Conservation (phyloP, 768 basidiomycete genomes). For the Suillus fuscotomentosus region DNA sequence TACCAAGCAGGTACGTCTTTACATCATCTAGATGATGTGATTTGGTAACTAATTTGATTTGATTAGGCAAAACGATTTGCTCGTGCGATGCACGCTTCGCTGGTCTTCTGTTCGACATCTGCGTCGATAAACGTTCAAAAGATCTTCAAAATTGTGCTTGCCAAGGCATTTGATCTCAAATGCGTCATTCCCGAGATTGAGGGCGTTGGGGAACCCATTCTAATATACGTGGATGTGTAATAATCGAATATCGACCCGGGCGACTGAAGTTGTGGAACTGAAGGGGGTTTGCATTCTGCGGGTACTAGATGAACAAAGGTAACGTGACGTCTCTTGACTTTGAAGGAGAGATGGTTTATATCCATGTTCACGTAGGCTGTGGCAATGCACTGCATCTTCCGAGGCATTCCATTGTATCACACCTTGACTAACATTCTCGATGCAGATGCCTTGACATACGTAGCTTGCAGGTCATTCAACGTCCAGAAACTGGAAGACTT, state of each 20-base stretch:
- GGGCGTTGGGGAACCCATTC: constrained; percentile 92
- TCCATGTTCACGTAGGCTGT: background rate
- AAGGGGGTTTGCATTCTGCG: background rate
- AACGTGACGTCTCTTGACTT: background rate
- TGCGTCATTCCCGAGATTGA: constrained; percentile 98
- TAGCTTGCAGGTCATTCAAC: background rate
- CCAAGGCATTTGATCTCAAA: constrained; percentile 98
- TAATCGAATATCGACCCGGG: constrained; percentile 18
- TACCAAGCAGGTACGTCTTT: constrained; percentile 78
- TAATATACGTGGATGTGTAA: constrained; percentile 83
- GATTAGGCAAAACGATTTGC: constrained; percentile 93
- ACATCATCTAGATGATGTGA: constrained; percentile 8
- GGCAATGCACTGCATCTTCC: constrained; percentile 6
- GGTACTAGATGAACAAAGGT: background rate
- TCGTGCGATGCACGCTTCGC: constrained; percentile 98
- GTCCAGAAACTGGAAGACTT: background rate
- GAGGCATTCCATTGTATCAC: constrained; percentile 21
- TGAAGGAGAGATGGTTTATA: background rate
- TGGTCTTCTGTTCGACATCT: constrained; percentile 98
- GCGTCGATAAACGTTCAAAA: constrained; percentile 99
- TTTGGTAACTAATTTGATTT: constrained; percentile 10
- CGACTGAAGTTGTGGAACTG: background rate
- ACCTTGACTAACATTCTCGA: constrained; percentile 8
- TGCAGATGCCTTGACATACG: background rate
- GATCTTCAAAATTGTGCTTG: constrained; percentile 97